Base-by-base conservation (phyloP, 2,329 filamentous ascomycete genomes). In the Biscogniauxia sp. region DNA sequence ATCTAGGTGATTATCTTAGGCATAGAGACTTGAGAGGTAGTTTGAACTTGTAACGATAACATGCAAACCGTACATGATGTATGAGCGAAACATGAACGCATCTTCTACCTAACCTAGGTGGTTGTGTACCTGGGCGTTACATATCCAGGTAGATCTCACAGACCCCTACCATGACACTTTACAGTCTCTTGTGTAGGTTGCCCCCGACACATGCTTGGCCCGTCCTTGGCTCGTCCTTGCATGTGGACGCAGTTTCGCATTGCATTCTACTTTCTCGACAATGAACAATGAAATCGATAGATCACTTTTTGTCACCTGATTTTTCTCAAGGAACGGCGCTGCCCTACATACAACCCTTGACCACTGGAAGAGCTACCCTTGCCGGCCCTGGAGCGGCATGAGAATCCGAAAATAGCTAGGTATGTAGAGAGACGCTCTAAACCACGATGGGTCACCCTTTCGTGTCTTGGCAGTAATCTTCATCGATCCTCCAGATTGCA, bases 201-300 rank as follows among this genome's bases (percentile, higher is more conserved):
- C 15, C n/a, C 37, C 15, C 37, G 15, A 45, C 2, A 13, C 37
- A 17, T 8, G 11, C 28, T 32, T 32, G 28, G 28, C 28, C 28
- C 28, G 28, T 45, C 37, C 37, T 45, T 45, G 37, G 15, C 37
- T n/a, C 37, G 15, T 45, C 37, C 11, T 45, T 45, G 37, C 37
- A 45, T 45, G 37, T 45, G 2, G 15, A 45, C 37, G 37, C 37
- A 45, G 13, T 45, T 45, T n/a, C 11, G 15, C 37, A 45, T 45
- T 45, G 37, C 15, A 45, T 58, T 25, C 7, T 50, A 23, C 54
- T n/a, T 49, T 7, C 59, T 54, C 52, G 60, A 61, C 62, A 59
- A 63, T 59, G 20, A 60, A 66, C n/a, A 60, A 57, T 63, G 64
- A 66, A 53, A 25, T 54, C n/a, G n/a, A n/a, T n/a, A n/a, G n/a